Evolutionary conservation across 148 eudicot species (phyloP), one percentile per base, ranked within the genome.

Genomic region (Chenopodium album): DNA sequence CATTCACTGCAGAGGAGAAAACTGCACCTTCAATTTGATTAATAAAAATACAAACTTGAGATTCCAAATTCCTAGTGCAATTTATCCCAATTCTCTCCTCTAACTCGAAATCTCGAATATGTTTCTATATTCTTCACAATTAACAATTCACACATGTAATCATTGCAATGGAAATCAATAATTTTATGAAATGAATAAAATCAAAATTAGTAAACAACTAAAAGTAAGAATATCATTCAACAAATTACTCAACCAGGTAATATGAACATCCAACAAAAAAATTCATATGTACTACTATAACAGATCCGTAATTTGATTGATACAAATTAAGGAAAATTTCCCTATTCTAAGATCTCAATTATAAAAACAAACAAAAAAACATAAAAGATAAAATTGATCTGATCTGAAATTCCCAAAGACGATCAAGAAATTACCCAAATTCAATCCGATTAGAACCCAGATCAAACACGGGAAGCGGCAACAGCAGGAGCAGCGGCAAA

Each of bases 401-500:
- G 13, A 17, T 54, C 14, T 54, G 37, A 34, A 34, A 34, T 13
- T 13, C 60, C 60, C 60, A 32, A 26, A 26, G 13, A 56, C 70
- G 37, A 66, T 66, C 70, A 26, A 66, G n/a, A 78, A 50, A 52
- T 78, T 32, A 31, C 59, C 60, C 10, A 28, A 7, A 34, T 1
- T 4, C 54, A 28, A 76, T 19, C 37, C 63, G 23, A 74, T 48
- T 37, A 4, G 4, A 23, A 5, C 4, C 14, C 60, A 2, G 60
- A 77, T 77, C 52, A 63, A 13, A 67, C 34, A 63, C 84, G 85
- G 71, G 76, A 82, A 10, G 87, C 86, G 47, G 79, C 75, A 3
- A 69, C 79, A 7, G 88, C 75, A 16, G 89, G 77, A 10, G 88
- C 19, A n/a, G 74, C 83, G 16, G 91, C 75, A 13, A 74, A 82